Percentiles rank a stretch among this genome's conserved stretches.
Conservation (phyloP, 2,329 filamentous ascomycete species). For the Nothopassalora personata region DNA sequence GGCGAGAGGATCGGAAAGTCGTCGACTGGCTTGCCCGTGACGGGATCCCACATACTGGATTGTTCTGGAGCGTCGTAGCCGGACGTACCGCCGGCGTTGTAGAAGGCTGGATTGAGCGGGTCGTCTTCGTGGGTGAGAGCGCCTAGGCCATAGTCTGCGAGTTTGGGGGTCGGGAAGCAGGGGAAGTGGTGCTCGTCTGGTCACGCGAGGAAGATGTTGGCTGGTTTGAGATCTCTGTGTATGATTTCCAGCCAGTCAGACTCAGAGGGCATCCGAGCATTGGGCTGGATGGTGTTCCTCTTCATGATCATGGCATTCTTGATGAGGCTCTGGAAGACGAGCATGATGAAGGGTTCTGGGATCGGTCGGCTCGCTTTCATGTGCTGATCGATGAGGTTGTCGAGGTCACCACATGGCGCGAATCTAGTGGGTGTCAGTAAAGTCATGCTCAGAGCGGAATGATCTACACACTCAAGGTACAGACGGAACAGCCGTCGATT, state of each 20-base stretch:
- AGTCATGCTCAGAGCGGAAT: too few species aligned
- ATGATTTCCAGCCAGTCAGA: not conserved
- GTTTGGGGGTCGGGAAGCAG: not conserved
- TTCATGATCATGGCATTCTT: too few species aligned
- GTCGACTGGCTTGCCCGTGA: not conserved
- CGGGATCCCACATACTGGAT: not conserved
- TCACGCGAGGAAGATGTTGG: not conserved
- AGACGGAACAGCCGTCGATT: too few species aligned
- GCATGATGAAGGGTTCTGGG: too few species aligned
- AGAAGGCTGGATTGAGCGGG: not conserved
- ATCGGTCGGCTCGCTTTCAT: not conserved
- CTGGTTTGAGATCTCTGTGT: not conserved
- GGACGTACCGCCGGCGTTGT: not conserved
- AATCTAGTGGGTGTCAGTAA: too few species aligned
- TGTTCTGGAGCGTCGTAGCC: not conserved
- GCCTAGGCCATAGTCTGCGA: not conserved
- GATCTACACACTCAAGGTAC: too few species aligned
- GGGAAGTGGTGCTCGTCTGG: too few species aligned
- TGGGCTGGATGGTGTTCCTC: too few species aligned
- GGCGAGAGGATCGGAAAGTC: not conserved
- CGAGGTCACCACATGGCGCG: not conserved
- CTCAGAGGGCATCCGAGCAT: too few species aligned
- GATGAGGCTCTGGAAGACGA: too few species aligned
- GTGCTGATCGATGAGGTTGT: not conserved
- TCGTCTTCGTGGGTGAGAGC: not conserved